Conservation (phyloP, 257 asterid genomes). For the Solanum verrucosum region DNA sequence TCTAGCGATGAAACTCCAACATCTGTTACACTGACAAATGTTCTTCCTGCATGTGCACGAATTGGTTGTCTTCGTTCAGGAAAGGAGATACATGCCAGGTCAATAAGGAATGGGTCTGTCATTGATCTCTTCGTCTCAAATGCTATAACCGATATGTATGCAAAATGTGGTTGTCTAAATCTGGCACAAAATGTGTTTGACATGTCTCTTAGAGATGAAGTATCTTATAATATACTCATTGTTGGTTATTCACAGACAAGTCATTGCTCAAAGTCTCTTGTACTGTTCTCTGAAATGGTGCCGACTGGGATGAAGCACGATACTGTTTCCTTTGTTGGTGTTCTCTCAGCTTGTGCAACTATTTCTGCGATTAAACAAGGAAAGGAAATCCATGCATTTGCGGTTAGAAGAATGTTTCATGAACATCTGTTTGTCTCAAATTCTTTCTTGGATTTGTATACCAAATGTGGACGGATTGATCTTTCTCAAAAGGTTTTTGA, state of each 20-base stretch:
- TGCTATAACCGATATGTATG: constrained; percentile 68
- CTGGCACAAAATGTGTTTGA: constrained; percentile 40
- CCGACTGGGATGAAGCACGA: constrained; percentile 35
- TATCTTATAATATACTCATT: constrained; percentile 62
- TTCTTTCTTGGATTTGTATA: constrained; percentile 57
- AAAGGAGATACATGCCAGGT: constrained; percentile 56
- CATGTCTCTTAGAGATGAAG: constrained; percentile 41
- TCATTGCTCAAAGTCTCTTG: constrained; percentile 33
- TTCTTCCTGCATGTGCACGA: constrained; percentile 74
- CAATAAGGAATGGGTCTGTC: constrained; percentile 28
- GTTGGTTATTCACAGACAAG: constrained; percentile 49
- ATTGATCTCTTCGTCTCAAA: constrained; percentile 58
- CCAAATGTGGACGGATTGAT: constrained; percentile 53
- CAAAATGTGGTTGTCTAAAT: constrained; percentile 45
- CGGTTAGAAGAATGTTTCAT: constrained; percentile 35
- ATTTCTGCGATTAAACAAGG: constrained; percentile 57
- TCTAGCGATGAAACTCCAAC: constrained; percentile 40
- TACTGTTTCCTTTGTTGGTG: constrained; percentile 52
- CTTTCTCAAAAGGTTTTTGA: constrained; percentile 42
- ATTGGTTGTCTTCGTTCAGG: constrained; percentile 37
- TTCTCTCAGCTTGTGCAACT: constrained; percentile 65
- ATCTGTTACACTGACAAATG: constrained; percentile 50
- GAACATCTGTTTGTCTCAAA: constrained; percentile 54
- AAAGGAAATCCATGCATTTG: constrained; percentile 59
- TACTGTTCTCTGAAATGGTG: constrained; percentile 60